These are phyloP conservation scores for Cupressus sempervirens DNA, from an alignment of 75 land plant species.

Conservation along the genomic window DNA sequence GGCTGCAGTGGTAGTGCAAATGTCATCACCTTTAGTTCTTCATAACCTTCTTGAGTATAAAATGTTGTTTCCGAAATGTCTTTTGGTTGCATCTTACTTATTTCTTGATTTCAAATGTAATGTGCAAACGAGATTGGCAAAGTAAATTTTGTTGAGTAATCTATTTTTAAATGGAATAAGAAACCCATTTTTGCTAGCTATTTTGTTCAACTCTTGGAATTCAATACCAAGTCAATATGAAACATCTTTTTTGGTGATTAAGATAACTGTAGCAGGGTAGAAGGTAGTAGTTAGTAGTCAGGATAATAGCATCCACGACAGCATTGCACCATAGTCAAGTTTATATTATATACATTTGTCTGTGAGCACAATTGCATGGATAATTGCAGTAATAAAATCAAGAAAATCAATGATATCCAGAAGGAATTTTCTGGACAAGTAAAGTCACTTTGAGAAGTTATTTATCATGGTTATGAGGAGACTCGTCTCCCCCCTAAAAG, in stretches of 20 bases:
- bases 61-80: conserved; percentile 10
- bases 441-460: background rate
- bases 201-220: background rate
- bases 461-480: too few relatives aligned
- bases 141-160: background rate
- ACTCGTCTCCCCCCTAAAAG: too few relatives aligned
- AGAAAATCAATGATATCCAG: background rate
- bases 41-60: conserved; percentile 6
- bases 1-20: conserved; percentile 10
- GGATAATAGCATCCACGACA: background rate
- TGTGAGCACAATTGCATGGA: background rate
- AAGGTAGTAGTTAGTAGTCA: background rate
- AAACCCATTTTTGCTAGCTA: background rate
- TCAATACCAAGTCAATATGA: background rate
- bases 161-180: background rate
- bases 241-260: background rate
- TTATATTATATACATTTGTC: background rate
- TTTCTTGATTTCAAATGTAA: background rate
- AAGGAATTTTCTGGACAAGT: background rate
- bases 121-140: background rate
- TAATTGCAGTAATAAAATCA: background rate
- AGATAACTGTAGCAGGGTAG: background rate
- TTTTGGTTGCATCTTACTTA: background rate
- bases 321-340: background rate
- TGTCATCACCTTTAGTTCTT: conserved; percentile 14